Conservation (phyloP, 1,139 yeast species). For the Taiozyma onychis region DNA sequence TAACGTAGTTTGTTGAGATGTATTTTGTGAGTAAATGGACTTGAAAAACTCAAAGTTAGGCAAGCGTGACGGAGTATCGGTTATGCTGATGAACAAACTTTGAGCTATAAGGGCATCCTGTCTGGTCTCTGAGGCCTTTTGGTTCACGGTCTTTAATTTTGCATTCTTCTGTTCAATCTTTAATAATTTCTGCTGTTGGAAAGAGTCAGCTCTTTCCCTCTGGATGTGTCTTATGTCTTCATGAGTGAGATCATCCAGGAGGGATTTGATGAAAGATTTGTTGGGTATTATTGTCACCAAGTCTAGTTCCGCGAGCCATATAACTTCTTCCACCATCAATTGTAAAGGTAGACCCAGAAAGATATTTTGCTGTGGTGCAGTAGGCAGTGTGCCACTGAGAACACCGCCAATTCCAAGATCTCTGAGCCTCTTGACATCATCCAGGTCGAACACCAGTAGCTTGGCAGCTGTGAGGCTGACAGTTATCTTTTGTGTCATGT, state of each 20-base stretch:
- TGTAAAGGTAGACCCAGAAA: slow-evolving; percentile 80
- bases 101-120: slow-evolving; percentile 11
- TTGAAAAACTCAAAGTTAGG: slow-evolving; percentile 14
- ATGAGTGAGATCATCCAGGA: slow-evolving; percentile 10
- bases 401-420: slow-evolving; percentile 62
- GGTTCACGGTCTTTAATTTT: background rate
- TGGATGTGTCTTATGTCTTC: slow-evolving; percentile 17
- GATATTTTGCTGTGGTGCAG: slow-evolving; percentile 87
- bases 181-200: slow-evolving; percentile 10
- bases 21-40: slow-evolving; percentile 4
- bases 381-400: slow-evolving; percentile 74
- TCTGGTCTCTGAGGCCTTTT: background rate
- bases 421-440: slow-evolving; percentile 49
- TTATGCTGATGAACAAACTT: slow-evolving; percentile 12
- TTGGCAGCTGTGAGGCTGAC: slow-evolving; percentile 39
- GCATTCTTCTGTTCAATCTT: slow-evolving; percentile 10
- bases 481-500: slow-evolving; percentile 19
- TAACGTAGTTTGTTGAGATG: slow-evolving; percentile 1
- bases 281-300: slow-evolving; percentile 34
- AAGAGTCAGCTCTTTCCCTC: slow-evolving; percentile 6
- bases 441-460: slow-evolving; percentile 49
- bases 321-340: slow-evolving; percentile 65
- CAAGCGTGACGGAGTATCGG: slow-evolving; percentile 13
- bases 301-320: slow-evolving; percentile 51
- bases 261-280: slow-evolving; percentile 13